Conservation (phyloP, 2,329 filamentous ascomycete genomes). For the Sporothrix dimorphospora region DNA sequence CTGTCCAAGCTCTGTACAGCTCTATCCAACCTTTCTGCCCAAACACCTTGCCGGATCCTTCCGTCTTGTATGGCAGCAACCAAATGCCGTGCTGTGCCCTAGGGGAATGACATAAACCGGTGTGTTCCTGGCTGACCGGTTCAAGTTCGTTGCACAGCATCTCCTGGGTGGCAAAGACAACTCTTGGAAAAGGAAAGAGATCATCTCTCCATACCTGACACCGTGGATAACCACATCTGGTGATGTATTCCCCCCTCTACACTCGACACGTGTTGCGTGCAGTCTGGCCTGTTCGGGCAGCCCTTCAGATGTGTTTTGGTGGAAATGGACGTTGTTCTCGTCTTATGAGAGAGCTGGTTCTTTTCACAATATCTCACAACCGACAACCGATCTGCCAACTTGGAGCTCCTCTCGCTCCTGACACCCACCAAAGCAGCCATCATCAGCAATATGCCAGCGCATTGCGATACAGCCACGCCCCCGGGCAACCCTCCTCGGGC, state of each 20-base stretch:
- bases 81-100: not conserved
- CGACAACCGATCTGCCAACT: not conserved
- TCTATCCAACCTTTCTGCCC: not conserved
- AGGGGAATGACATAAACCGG: not conserved
- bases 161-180: not conserved
- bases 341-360: not conserved
- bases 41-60: not conserved
- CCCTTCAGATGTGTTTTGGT: not conserved
- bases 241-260: not conserved
- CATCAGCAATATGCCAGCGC: not conserved
- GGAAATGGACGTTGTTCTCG: not conserved
- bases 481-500: not conserved
- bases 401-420: not conserved
- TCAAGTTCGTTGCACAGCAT: not conserved
- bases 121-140: not conserved
- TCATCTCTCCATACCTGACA: not conserved
- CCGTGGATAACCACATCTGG: not conserved
- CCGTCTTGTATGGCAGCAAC: constrained; percentile 3
- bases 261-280: not conserved
- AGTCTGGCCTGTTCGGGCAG: not conserved
- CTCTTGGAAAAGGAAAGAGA: not conserved
- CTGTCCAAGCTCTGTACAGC: not conserved
- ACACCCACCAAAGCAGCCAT: not conserved
- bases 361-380: not conserved
- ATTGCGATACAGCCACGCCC: not conserved